A percentile compares a stretch with the other conserved stretches of the same genome.
Conservation (phyloP, 352 stramenopile species). For the Plasmopara halstedii region DNA sequence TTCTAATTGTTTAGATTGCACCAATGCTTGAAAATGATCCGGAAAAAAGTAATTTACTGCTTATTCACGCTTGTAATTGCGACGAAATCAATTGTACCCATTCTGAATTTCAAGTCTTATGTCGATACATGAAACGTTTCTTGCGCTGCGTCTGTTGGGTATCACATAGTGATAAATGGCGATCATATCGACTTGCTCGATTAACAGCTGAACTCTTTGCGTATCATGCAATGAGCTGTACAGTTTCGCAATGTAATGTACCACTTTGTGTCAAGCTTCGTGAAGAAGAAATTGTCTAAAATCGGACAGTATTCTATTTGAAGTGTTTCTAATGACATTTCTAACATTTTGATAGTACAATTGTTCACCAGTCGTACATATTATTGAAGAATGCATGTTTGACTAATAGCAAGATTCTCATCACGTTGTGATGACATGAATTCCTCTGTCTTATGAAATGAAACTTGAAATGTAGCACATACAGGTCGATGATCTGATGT, state of each 20-base stretch:
- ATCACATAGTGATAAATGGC: constrained; percentile 52
- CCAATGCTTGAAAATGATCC: constrained; percentile 34
- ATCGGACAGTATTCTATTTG: too few relatives aligned
- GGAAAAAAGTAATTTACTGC: constrained; percentile 39
- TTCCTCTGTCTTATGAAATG: constrained; percentile 16
- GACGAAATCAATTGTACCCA: constrained; percentile 35
- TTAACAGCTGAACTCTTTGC: constrained; percentile 44
- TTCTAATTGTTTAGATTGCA: constrained; percentile 20
- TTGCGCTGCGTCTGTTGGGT: constrained; percentile 59
- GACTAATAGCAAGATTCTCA: constrained; percentile 10
- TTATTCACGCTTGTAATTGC: constrained; percentile 55
- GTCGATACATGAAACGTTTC: constrained; percentile 58
- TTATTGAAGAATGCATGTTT: constrained; percentile 3
- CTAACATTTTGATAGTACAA: neutral
- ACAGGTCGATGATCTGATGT: constrained; percentile 73
- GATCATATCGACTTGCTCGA: constrained; percentile 33
- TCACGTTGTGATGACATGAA: constrained; percentile 2
- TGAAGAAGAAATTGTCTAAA: constrained; percentile 42
- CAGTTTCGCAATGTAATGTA: constrained; percentile 26
- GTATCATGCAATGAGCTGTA: constrained; percentile 48
- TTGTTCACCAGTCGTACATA: neutral
- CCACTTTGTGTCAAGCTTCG: constrained; percentile 34
- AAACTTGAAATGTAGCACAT: constrained; percentile 53
- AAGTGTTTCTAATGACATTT: too few relatives aligned
- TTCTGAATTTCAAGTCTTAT: constrained; percentile 32